phyloP scores from a whole-genome alignment of 768 basidiomycete genomes.

The Xanthoconium purpureum region DNA sequence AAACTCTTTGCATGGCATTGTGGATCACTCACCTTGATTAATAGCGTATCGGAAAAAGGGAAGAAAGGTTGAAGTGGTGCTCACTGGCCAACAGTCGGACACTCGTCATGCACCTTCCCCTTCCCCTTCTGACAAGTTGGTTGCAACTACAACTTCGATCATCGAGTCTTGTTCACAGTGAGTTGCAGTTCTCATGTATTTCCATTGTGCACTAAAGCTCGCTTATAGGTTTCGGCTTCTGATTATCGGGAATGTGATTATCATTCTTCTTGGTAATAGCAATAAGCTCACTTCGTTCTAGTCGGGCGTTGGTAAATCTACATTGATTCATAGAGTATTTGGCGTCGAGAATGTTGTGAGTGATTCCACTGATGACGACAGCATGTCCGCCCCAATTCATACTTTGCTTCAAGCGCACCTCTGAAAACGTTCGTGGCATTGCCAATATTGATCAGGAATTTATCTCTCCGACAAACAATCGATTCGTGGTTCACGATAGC shows the following conservation, averaged over 20 bases:
- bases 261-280: background rate
- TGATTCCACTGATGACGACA: background rate
- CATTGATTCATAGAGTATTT: constrained; percentile 11
- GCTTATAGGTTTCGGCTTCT: constrained; percentile 12
- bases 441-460: constrained; percentile 16
- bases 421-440: background rate
- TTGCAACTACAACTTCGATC: constrained; percentile 7
- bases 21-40: background rate
- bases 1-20: background rate
- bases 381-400: background rate
- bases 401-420: background rate
- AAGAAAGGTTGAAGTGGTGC: constrained; percentile 10
- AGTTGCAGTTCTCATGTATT: background rate
- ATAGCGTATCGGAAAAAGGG: constrained; percentile 9
- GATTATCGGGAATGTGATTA: constrained; percentile 14
- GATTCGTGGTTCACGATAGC: constrained; percentile 19
- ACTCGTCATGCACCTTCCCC: background rate
- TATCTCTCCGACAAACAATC: constrained; percentile 8
- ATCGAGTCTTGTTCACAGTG: constrained; percentile 12
- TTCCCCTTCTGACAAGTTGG: background rate
- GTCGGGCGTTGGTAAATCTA: constrained; percentile 17
- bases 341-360: constrained; percentile 13
- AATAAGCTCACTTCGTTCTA: background rate
- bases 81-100: background rate
- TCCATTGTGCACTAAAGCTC: background rate